These are phyloP conservation scores for Neonectria punicea DNA, from an alignment of 2,329 filamentous ascomycete species.

Conservation along the genomic window DNA sequence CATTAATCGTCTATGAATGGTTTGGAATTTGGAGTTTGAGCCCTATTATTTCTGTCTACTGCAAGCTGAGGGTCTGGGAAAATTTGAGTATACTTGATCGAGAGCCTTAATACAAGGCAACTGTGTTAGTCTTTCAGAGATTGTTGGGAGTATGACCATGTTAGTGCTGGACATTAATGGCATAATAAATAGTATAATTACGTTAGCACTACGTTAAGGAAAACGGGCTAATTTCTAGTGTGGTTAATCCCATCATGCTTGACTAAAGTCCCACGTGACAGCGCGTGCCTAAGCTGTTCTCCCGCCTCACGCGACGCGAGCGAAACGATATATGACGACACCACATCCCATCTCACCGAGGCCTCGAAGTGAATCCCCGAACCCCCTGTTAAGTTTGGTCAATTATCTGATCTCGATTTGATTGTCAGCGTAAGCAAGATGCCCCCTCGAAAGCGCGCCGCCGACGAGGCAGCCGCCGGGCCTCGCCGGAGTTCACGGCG, in stretches of 20 bases:
- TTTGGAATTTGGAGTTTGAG: too few relatives aligned
- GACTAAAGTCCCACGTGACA: slow-evolving; percentile 16
- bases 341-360: neutral
- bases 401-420: neutral
- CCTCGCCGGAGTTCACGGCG: slow-evolving; percentile 60
- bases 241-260: too few relatives aligned
- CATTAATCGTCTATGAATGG: too few relatives aligned
- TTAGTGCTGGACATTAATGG: neutral
- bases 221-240: neutral
- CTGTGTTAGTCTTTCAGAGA: too few relatives aligned
- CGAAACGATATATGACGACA: slow-evolving; percentile 6
- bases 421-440: slow-evolving; percentile 40
- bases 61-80: too few relatives aligned
- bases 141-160: too few relatives aligned
- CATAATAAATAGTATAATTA: neutral
- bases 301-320: slow-evolving; percentile 16
- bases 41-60: too few relatives aligned
- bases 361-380: neutral
- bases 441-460: slow-evolving; percentile 54
- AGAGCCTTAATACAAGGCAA: too few relatives aligned
- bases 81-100: too few relatives aligned
- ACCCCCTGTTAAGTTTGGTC: neutral
- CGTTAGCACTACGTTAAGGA: too few relatives aligned
- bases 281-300: slow-evolving; percentile 7
- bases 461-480: slow-evolving; percentile 43